Evolutionary conservation across 2,329 filamentous ascomycete species (phyloP), one percentile per base, ranked within the genome.

Genomic region (Zelopaecilomyces penicillatus): DNA sequence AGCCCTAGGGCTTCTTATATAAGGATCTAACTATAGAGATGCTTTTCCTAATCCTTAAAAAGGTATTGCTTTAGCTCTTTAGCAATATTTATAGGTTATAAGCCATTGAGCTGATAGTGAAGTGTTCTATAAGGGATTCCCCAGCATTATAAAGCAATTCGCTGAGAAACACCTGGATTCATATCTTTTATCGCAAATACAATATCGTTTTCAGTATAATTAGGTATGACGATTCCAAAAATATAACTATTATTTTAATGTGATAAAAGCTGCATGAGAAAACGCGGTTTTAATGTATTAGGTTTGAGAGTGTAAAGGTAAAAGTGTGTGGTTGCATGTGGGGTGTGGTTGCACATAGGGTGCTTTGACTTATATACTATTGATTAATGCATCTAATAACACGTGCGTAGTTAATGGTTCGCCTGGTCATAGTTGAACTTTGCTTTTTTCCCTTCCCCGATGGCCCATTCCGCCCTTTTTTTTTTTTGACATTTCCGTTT

Each of bases 1-100:
- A 42, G 11, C 10, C 28, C 32, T 30, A 42, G 31, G 27, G 38
- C 35, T 5, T 30, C 31, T 28, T 43, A 19, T 5, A 33, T 34
- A 4, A 42, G 1, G 6, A 45, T 38, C 48, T 39, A 50, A 12
- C 41, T 31, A 36, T 31, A 32, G 27, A 50, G 39, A 26, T 42
- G 8, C 8, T 5, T 4, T 33, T 50, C 48, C 19, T 40, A 32
- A 9, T 31, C 10, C 9, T 30, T 37, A n/a, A 37, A 44, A 5
- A 47, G 42, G 9, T 41, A 28, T 27, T 47, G 45, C 6, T 27
- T 10, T 43, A 9, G 35, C 30, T 38, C 42, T 32, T 37, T 42
- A 36, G 32, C 42, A 3, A 19, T 12, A 2, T 29, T 48, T 41
- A 26, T 40, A 33, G 37, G 9, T 6, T 12, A n/a, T 10, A n/a